Conservation (phyloP, 148 eudicot genomes). For the Mesembryanthemum crystallinum region DNA sequence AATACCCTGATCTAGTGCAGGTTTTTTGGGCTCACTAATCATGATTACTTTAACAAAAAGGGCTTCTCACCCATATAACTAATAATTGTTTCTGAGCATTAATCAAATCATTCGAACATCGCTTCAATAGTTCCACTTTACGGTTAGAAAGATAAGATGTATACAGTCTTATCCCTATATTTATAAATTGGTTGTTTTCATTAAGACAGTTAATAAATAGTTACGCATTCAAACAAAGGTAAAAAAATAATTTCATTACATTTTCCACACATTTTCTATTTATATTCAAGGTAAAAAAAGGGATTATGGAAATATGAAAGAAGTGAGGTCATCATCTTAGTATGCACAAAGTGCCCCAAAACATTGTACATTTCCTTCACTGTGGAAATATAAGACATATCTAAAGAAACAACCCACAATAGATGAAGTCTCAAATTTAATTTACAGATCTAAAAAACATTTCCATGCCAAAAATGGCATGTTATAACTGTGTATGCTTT, state of each 20-base stretch:
- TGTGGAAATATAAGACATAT: not conserved
- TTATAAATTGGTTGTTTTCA: too few relatives aligned
- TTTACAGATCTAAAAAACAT: conserved; percentile 15
- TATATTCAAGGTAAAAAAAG: too few relatives aligned
- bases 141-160: too few relatives aligned
- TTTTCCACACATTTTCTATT: too few relatives aligned
- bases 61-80: not conserved
- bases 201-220: too few relatives aligned
- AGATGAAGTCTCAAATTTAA: conserved; percentile 16
- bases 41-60: not conserved
- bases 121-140: too few relatives aligned
- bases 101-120: too few relatives aligned
- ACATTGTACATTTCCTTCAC: conserved; percentile 15
- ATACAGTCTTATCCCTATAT: too few relatives aligned
- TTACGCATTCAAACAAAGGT: too few relatives aligned
- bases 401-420: conserved; percentile 11
- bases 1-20: conserved; percentile 13
- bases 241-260: too few relatives aligned
- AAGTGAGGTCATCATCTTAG: not conserved
- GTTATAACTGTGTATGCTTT: not conserved
- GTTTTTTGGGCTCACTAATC: conserved; percentile 8
- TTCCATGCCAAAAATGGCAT: conserved; percentile 1
- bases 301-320: not conserved
- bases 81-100: too few relatives aligned
- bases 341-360: not conserved